Evolutionary conservation across 1,139 yeast genomes (phyloP), one percentile per base, ranked within the genome.

Genomic region (Pichia kudriavzevii): DNA sequence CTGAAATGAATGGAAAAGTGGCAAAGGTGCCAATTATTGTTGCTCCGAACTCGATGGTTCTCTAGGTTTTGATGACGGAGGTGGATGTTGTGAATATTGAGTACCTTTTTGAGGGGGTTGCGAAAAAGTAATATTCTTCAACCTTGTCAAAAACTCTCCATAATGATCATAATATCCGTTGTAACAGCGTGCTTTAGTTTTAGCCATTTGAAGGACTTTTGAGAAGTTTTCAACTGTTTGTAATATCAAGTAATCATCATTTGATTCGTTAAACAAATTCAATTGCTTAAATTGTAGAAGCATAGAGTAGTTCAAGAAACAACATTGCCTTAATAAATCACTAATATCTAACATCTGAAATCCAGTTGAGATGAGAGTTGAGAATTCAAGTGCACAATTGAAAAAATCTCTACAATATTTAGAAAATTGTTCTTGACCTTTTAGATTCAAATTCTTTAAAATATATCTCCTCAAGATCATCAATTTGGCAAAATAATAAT

Each of bases 401-500:
- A 37, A 31, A 22, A 28, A 34, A 7, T 34, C 32, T 8, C 25
- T 11, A 22, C 34, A 23, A 12, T n/a, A 37, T 20, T 37, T 28
- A 9, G 13, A 19, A 21, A 26, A 38, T 9, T 39, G 33, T 12
- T 19, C 11, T 31, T 42, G 42, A 14, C 33, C 34, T 15, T 41
- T 38, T 13, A 29, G 4, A 12, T 31, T 33, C 13, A 40, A 27
- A 13, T 40, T 34, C 30, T 40, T 41, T 13, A 48, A 34, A 12
- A 48, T 34, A 13, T 28, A 43, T 24, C 55, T 37, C 25, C 54
- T 40, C 22, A 43, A 42, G 9, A 50, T 34, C 53, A 50, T 48
- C 28, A 46, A 7, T 30, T 40, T 43, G 5, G 45, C 34, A 31
- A 49, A 49, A 7, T 31, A 36, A 30, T 47, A 49, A 3, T 41